A percentile compares a stretch with the other conserved stretches of the same genome.
Evolutionary conservation across 345 rosid species (phyloP).

Genomic region (Lenwebbia sp.): DNA sequence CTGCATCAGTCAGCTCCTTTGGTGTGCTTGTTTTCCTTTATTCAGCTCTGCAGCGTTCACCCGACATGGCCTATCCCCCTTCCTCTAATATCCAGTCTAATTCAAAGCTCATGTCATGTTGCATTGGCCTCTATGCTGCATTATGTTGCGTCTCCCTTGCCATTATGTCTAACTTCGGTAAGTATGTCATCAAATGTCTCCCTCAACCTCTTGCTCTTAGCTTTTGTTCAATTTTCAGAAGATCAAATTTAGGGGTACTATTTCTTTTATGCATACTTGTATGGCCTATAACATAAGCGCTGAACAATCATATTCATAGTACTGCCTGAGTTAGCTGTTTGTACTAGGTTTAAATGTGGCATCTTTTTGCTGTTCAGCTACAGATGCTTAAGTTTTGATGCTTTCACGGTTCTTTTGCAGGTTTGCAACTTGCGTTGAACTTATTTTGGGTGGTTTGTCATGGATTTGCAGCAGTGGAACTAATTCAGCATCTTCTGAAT

Average conservation of each 20-base stretch:
- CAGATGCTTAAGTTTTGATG: neutral
- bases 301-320: neutral
- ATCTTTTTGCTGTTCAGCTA: neutral
- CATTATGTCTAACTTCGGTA: conserved; percentile 47
- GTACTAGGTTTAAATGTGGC: neutral
- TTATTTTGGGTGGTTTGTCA: conserved; percentile 65
- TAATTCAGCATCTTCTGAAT: conserved; percentile 58
- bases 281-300: neutral
- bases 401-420: conserved; percentile 23
- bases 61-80: conserved; percentile 1
- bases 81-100: conserved; percentile 21
- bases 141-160: conserved; percentile 45
- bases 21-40: conserved; percentile 57
- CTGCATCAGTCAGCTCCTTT: conserved; percentile 50
- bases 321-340: neutral
- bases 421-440: conserved; percentile 38
- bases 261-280: neutral
- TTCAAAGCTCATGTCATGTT: conserved; percentile 32
- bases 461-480: conserved; percentile 58
- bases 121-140: conserved; percentile 30
- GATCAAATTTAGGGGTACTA: neutral
- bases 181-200: neutral
- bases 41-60: conserved; percentile 16
- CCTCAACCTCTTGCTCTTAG: neutral
- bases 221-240: neutral